These are phyloP conservation scores for Diacronema lutheri DNA, from an alignment of 78 protist species.

Conservation along the genomic window DNA sequence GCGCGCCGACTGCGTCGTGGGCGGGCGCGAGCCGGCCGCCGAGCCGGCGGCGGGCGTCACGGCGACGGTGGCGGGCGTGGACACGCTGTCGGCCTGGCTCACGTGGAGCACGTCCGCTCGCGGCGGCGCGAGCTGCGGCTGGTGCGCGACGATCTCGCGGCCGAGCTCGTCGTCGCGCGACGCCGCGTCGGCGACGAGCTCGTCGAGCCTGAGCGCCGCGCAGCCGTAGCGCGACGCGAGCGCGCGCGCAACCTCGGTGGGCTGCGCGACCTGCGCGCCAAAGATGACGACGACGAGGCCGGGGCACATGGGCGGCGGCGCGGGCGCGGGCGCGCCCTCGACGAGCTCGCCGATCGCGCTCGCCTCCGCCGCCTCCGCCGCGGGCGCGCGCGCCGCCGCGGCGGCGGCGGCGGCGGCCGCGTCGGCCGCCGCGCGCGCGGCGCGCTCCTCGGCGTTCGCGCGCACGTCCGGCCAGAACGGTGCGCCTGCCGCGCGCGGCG, in stretches of 20 bases:
- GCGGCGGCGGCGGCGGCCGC: not conserved
- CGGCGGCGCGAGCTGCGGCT: no score
- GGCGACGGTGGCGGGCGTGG: no score
- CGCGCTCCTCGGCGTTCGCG: not conserved
- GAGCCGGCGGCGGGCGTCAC: no score
- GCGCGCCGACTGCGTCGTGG: no score
- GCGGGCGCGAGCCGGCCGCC: no score
- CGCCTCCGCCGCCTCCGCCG: not conserved
- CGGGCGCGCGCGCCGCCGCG: not conserved
- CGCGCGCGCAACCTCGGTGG: not conserved
- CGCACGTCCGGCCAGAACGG: not conserved
- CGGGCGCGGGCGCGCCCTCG: not conserved
- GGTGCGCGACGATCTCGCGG: no score
- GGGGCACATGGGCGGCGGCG: not conserved
- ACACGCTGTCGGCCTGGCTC: no score
- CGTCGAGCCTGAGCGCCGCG: not conserved
- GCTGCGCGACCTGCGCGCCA: not conserved
- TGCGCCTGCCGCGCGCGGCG: conserved; percentile 46
- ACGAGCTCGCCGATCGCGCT: not conserved
- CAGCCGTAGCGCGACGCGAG: not conserved
- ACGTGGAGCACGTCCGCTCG: no score
- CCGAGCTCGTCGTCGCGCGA: no score
- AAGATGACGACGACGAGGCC: not conserved
- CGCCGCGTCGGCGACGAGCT: not conserved
- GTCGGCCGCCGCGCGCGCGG: not conserved